Evolutionary conservation across 2,329 filamentous ascomycete species (phyloP).

Genomic region (Fusarium aywerte): DNA sequence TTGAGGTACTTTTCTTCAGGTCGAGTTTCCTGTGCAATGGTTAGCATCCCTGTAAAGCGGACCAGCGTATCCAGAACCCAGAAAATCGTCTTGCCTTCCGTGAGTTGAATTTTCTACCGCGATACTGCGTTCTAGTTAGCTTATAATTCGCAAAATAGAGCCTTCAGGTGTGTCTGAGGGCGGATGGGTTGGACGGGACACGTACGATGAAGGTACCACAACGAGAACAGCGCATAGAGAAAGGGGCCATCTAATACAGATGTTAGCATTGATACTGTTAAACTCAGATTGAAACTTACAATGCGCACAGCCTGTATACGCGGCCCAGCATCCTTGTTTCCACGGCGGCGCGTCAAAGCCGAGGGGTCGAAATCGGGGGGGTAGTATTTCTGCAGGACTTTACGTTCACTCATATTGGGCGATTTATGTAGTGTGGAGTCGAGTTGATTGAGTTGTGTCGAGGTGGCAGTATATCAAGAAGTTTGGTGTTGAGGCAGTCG

Average conservation of each 20-base stretch:
- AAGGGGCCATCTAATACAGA: constrained; percentile 37
- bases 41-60: constrained; percentile 63
- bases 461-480: too few species aligned
- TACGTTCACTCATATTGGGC: constrained; percentile 82
- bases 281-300: not conserved
- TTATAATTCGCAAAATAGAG: too few species aligned
- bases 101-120: constrained; percentile 92
- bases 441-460: constrained; percentile 59
- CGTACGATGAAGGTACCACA: constrained; percentile 75
- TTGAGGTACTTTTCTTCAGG: constrained; percentile 87
- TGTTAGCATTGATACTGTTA: not conserved
- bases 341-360: constrained; percentile 76
- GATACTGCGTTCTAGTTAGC: not conserved
- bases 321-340: constrained; percentile 73
- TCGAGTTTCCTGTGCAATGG: not conserved
- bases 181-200: too few species aligned
- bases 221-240: constrained; percentile 57
- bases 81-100: constrained; percentile 73
- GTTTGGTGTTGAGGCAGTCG: not conserved
- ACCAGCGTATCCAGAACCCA: not conserved
- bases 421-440: constrained; percentile 58
- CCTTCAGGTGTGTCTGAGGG: too few species aligned
- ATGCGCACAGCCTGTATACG: constrained; percentile 84
- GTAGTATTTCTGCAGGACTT: constrained; percentile 75
- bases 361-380: constrained; percentile 90